A percentile compares a stretch with the other conserved stretches of the same genome.
These are phyloP conservation scores for Cystobasidium pallidum DNA, from an alignment of 1,284 basidiomycete species.

Conservation along the genomic window DNA sequence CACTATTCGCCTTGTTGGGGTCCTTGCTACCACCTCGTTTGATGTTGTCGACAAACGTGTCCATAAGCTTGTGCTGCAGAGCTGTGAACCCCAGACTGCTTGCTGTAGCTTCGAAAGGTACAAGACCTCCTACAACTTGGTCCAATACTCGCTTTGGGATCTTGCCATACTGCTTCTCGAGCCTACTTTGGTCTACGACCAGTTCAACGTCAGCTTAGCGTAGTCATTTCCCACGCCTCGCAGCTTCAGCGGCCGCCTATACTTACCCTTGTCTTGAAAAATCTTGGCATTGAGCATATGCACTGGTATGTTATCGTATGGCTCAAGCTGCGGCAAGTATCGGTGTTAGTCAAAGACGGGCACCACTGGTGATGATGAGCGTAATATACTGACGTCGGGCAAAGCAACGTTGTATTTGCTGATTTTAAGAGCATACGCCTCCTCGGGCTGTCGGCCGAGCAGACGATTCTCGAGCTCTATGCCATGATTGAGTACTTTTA, in stretches of 20 bases:
- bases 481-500: constrained; percentile 6
- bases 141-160: neutral
- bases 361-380: no score
- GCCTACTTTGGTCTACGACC: neutral
- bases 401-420: constrained; percentile 4
- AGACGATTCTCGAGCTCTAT: constrained; percentile 2
- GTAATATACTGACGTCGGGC: neutral
- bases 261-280: neutral
- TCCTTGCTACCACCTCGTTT: neutral
- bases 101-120: neutral
- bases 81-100: constrained; percentile 2
- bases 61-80: neutral
- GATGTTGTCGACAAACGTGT: neutral
- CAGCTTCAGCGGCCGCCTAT: neutral
- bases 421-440: neutral
- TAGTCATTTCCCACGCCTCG: neutral
- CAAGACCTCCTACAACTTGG: constrained; percentile 1
- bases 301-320: neutral
- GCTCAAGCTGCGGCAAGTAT: neutral
- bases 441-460: neutral
- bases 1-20: neutral
- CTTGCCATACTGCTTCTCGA: neutral
- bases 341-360: neutral
- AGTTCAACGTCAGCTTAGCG: neutral
- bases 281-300: constrained; percentile 4